phyloP scores from a whole-genome alignment of 139 green algal species.

The Gonium pectorale region DNA sequence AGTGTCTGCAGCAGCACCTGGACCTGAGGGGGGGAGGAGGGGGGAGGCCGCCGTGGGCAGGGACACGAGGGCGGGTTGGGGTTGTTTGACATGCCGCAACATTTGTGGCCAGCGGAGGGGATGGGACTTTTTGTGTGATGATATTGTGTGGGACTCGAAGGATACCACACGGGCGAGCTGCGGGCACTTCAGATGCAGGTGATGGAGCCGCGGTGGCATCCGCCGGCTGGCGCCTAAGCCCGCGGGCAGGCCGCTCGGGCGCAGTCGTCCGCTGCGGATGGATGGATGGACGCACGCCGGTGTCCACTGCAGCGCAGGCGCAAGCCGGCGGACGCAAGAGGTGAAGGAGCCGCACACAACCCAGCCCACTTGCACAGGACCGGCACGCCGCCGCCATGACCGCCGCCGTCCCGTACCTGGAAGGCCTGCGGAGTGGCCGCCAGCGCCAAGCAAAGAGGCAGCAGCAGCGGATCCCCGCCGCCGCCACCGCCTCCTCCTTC shows the following conservation, averaged over 20 bases:
- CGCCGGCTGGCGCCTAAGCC: too few relatives aligned
- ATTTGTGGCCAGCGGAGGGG: background rate
- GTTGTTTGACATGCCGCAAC: background rate
- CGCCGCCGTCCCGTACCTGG: constrained; percentile 6
- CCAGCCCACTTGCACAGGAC: background rate
- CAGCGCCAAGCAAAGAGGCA: constrained; percentile 18
- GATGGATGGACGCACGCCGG: too few relatives aligned
- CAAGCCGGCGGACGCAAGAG: background rate
- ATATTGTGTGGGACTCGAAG: too few relatives aligned
- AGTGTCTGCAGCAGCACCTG: constrained; percentile 43
- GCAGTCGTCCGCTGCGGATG: too few relatives aligned
- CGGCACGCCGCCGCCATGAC: too few relatives aligned
- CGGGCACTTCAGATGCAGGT: too few relatives aligned
- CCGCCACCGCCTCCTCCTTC: too few relatives aligned
- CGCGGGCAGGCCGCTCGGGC: too few relatives aligned
- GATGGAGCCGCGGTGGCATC: too few relatives aligned
- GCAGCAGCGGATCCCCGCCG: constrained; percentile 3
- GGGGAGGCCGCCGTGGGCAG: background rate
- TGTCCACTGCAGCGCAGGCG: too few relatives aligned
- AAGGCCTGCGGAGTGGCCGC: constrained; percentile 27
- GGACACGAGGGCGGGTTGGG: background rate
- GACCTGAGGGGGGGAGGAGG: background rate
- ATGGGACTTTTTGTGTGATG: too few relatives aligned
- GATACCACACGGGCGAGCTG: too few relatives aligned
- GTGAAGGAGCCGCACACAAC: background rate